These are phyloP conservation scores for Scopulariopsis brevicaulis DNA, from an alignment of 2,329 filamentous ascomycete species.

Conservation along the genomic window DNA sequence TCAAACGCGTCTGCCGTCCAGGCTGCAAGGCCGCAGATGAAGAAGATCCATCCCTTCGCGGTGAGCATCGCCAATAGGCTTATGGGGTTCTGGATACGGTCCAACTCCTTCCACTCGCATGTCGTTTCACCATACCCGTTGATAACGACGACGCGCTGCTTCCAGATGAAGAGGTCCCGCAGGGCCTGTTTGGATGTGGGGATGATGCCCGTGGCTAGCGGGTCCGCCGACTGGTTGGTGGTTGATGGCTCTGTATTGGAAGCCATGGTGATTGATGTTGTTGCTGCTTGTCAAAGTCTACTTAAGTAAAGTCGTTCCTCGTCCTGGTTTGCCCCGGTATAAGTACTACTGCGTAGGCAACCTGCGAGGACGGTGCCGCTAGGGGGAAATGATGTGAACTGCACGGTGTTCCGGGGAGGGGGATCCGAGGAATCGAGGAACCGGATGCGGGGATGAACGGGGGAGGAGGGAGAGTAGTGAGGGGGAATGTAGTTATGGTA, in stretches of 20 bases:
- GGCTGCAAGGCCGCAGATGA: slow-evolving; percentile 40
- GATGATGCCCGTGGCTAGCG: slow-evolving; percentile 52
- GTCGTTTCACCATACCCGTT: slow-evolving; percentile 53
- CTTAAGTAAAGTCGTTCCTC: background rate
- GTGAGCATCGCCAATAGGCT: slow-evolving; percentile 34
- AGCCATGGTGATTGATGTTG: background rate
- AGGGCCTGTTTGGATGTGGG: slow-evolving; percentile 54
- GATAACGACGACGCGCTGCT: slow-evolving; percentile 57
- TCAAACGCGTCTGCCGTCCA: slow-evolving; percentile 76
- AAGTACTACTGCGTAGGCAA: background rate
- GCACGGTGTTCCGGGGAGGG: background rate
- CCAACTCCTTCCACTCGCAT: slow-evolving; percentile 57
- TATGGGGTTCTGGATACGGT: slow-evolving; percentile 38
- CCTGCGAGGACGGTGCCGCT: background rate
- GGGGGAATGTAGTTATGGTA: no score
- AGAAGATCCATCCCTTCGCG: slow-evolving; percentile 41
- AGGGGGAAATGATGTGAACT: background rate
- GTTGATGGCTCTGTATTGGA: background rate
- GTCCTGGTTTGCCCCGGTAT: background rate
- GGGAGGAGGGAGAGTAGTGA: background rate
- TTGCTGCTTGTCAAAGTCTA: background rate
- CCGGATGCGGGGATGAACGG: background rate
- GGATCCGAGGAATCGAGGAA: background rate
- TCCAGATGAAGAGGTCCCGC: slow-evolving; percentile 59
- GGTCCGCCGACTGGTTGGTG: slow-evolving; percentile 39